Evolutionary conservation across 2,329 filamentous ascomycete genomes (phyloP).

Genomic region (Calonectria pteridis): DNA sequence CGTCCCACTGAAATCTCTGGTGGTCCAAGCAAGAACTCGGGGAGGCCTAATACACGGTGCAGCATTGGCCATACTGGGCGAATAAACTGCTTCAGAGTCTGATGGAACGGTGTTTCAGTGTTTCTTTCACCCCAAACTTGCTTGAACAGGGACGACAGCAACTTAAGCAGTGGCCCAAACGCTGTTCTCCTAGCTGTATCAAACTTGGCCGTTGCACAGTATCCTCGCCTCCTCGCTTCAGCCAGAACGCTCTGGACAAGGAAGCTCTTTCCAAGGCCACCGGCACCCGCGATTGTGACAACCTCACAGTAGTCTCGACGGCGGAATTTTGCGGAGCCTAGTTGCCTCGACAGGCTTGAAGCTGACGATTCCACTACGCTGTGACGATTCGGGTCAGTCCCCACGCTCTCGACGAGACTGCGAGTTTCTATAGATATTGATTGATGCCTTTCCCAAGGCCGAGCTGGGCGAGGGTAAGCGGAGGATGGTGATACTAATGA

Average conservation of each 20-base stretch:
- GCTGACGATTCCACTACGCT: conserved; percentile 60
- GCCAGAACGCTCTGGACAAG: conserved; percentile 73
- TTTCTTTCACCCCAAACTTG: conserved; percentile 77
- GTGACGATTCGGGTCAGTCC: conserved; percentile 57
- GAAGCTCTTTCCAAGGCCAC: conserved; percentile 74
- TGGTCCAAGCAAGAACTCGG: conserved; percentile 76
- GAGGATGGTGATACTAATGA: conserved; percentile 62
- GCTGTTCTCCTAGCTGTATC: conserved; percentile 71
- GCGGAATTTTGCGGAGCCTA: conserved; percentile 69
- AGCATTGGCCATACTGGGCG: conserved; percentile 74
- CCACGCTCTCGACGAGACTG: conserved; percentile 59
- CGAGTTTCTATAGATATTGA: conserved; percentile 63
- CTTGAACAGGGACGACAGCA: conserved; percentile 75
- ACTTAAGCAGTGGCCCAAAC: conserved; percentile 73
- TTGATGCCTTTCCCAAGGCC: conserved; percentile 65
- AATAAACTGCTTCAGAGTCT: conserved; percentile 71
- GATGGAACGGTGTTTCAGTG: conserved; percentile 74
- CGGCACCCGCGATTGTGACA: conserved; percentile 70
- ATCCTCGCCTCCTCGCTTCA: conserved; percentile 71
- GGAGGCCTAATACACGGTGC: conserved; percentile 71
- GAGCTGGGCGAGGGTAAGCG: conserved; percentile 52
- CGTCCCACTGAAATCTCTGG: conserved; percentile 54
- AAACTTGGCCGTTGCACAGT: conserved; percentile 76
- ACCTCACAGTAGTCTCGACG: conserved; percentile 74
- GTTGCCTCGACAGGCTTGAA: conserved; percentile 65